A percentile compares a stretch with the other conserved stretches of the same genome.
phyloP scores from a whole-genome alignment of 1,284 basidiomycete genomes.

The Marasmius tenuissimus region DNA sequence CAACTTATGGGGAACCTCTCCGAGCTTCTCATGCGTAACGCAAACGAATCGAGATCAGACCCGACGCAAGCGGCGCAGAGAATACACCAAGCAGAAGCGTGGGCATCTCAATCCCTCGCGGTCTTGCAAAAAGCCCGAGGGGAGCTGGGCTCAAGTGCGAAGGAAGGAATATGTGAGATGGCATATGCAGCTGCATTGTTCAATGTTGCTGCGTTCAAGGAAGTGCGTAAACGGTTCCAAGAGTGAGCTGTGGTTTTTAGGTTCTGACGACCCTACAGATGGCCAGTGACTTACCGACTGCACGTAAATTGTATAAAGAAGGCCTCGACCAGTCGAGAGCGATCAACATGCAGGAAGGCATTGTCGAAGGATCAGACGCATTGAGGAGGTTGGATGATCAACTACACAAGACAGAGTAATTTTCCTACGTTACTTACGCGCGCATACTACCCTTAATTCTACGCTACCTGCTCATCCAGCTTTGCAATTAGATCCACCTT shows the following conservation, averaged over 20 bases:
- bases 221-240: slow-evolving; percentile 26
- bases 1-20: slow-evolving; percentile 71
- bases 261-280: slow-evolving; percentile 37
- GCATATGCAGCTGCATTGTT: slow-evolving; percentile 60
- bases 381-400: slow-evolving; percentile 29
- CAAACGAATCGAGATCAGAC: slow-evolving; percentile 15
- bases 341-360: slow-evolving; percentile 52
- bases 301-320: slow-evolving; percentile 43
- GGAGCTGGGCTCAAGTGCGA: slow-evolving; percentile 19
- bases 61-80: slow-evolving; percentile 31
- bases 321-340: slow-evolving; percentile 49
- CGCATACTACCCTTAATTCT: no score
- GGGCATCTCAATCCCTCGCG: slow-evolving; percentile 57
- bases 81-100: slow-evolving; percentile 57
- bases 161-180: slow-evolving; percentile 48
- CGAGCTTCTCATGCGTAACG: slow-evolving; percentile 51
- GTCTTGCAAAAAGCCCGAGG: slow-evolving; percentile 42
- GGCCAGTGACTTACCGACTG: slow-evolving; percentile 44
- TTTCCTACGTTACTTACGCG: no score
- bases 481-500: no score
- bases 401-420: not conserved
- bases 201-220: slow-evolving; percentile 52
- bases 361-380: slow-evolving; percentile 47
- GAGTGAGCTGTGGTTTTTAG: not conserved
- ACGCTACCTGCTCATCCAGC: no score